Evolutionary conservation across 192 early-diverging fungal species (phyloP).

Genomic region (Pecoramyces ruminantium): DNA sequence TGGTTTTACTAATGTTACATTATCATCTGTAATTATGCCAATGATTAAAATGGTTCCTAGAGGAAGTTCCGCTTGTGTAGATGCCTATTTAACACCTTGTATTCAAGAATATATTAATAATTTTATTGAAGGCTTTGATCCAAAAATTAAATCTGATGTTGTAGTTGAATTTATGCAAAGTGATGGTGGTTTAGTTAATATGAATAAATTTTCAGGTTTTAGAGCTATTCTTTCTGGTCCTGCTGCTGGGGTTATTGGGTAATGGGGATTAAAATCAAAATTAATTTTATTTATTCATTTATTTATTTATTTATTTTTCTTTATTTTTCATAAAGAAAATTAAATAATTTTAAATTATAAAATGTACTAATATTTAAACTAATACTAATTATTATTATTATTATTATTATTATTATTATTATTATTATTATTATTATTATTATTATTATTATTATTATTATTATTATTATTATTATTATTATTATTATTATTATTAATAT

Average conservation of each 20-base stretch:
- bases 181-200: slow-evolving; percentile 84
- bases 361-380: too few species aligned
- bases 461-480: too few species aligned
- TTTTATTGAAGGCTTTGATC: slow-evolving; percentile 78
- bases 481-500: too few species aligned
- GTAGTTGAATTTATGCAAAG: slow-evolving; percentile 92
- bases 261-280: too few species aligned
- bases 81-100: slow-evolving; percentile 88
- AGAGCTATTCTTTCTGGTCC: slow-evolving; percentile 84
- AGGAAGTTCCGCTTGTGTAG: slow-evolving; percentile 71
- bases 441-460: too few species aligned
- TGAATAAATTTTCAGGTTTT: slow-evolving; percentile 69
- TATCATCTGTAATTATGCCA: slow-evolving; percentile 66
- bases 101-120: slow-evolving; percentile 71
- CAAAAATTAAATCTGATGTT: slow-evolving; percentile 25
- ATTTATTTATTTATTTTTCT: too few species aligned
- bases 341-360: too few species aligned
- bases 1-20: slow-evolving; percentile 75
- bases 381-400: too few species aligned
- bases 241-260: slow-evolving; percentile 75
- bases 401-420: too few species aligned
- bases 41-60: slow-evolving; percentile 92
- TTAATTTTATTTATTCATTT: too few species aligned
- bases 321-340: too few species aligned
- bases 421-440: too few species aligned